phyloP scores from a whole-genome alignment of 2,329 filamentous ascomycete species.

The Alternaria consortialis region DNA sequence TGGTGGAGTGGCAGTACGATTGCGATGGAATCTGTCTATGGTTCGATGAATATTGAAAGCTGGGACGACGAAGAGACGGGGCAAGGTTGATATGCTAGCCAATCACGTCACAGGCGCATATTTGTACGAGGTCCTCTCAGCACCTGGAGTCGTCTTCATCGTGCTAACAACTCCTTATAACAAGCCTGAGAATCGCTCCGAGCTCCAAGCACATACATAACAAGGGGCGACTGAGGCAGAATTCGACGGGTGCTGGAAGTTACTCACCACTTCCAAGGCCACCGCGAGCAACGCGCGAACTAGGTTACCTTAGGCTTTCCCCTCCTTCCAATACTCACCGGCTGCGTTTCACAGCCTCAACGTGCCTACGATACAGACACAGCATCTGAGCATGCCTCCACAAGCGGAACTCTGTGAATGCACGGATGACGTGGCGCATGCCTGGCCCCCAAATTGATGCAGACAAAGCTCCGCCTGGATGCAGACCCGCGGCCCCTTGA shows the following conservation, averaged over 20 bases:
- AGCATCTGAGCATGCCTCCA: constrained; percentile 11
- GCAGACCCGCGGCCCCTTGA: constrained; percentile 31
- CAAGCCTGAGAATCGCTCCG: too few relatives aligned
- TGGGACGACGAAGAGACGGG: neutral
- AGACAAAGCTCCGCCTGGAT: constrained; percentile 28
- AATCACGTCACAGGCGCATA: neutral
- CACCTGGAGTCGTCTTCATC: too few relatives aligned
- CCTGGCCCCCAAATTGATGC: constrained; percentile 28
- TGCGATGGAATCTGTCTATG: neutral
- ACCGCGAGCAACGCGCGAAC: neutral
- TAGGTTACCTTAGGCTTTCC: constrained; percentile 2
- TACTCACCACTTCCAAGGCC: too few relatives aligned
- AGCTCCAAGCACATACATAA: too few relatives aligned
- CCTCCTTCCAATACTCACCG: constrained; percentile 7
- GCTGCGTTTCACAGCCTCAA: constrained; percentile 17
- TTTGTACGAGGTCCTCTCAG: too few relatives aligned
- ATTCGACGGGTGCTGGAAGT: too few relatives aligned
- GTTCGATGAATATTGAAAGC: neutral
- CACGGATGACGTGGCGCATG: constrained; percentile 32
- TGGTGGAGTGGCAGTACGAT: neutral
- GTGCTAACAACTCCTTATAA: too few relatives aligned
- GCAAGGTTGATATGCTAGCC: neutral
- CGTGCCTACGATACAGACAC: constrained; percentile 18
- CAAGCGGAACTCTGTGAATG: constrained; percentile 15
- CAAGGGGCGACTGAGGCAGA: too few relatives aligned